Conservation (phyloP, 2,329 filamentous ascomycete species). For the Fusarium dlaminii region DNA sequence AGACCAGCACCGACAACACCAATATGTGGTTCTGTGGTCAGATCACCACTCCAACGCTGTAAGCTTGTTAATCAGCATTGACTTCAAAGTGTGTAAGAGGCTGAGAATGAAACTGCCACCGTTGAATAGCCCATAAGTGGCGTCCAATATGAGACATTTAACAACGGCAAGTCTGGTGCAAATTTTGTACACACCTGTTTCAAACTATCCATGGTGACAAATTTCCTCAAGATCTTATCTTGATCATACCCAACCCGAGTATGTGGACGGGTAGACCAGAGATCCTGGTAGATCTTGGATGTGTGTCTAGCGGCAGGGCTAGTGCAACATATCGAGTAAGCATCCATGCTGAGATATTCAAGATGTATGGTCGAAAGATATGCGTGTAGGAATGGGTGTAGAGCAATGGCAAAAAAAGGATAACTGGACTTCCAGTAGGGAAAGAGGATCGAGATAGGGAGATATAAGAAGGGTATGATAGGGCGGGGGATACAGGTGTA, state of each 20-base stretch:
- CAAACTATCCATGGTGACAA: constrained; percentile 46
- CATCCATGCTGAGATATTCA: constrained; percentile 54
- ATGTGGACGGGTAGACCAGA: constrained; percentile 53
- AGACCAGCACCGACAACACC: constrained; percentile 77
- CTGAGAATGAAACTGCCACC: not conserved
- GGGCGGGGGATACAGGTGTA: constrained; percentile 4
- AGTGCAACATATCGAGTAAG: constrained; percentile 61
- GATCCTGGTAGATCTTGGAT: constrained; percentile 62
- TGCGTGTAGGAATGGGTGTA: not conserved
- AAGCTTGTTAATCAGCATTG: constrained; percentile 33
- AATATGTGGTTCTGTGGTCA: constrained; percentile 59
- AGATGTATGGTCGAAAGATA: constrained; percentile 2
- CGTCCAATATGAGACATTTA: not conserved
- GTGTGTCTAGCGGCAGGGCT: constrained; percentile 54
- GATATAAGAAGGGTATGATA: constrained; percentile 16
- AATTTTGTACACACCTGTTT: constrained; percentile 48
- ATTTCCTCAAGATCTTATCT: constrained; percentile 43
- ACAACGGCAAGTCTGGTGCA: not conserved
- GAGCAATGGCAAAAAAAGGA: not conserved
- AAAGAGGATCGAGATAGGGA: constrained; percentile 3
- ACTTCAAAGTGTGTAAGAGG: constrained; percentile 30
- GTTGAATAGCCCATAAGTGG: not conserved
- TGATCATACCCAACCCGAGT: constrained; percentile 47
- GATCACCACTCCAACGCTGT: constrained; percentile 33
- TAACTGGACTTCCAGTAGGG: constrained; percentile 34